Conservation (phyloP, 345 rosid species). For the Hirschfeldia incana region DNA sequence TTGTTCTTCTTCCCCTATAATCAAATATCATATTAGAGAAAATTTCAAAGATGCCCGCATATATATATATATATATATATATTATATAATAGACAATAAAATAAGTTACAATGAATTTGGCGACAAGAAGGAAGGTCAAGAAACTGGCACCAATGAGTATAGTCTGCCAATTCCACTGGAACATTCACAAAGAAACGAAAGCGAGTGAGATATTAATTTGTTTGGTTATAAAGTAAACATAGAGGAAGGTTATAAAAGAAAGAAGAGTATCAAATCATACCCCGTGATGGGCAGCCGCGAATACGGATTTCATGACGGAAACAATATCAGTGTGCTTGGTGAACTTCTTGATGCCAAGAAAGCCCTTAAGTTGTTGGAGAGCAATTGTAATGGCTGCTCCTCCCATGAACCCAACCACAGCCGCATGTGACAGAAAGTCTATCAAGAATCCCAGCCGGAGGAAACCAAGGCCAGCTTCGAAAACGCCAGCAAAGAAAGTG, state of each 20-base stretch:
- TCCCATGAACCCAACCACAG: slow-evolving; percentile 94
- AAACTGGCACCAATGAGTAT: slow-evolving; percentile 71
- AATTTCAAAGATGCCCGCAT: neutral
- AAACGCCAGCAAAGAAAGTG: slow-evolving; percentile 90
- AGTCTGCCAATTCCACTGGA: slow-evolving; percentile 98
- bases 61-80: no score
- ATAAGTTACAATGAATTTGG: slow-evolving; percentile 69
- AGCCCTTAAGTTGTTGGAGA: slow-evolving; percentile 92
- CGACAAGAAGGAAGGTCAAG: slow-evolving; percentile 62
- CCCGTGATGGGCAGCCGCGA: slow-evolving; percentile 27
- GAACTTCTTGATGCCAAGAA: slow-evolving; percentile 71
- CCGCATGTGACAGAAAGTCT: slow-evolving; percentile 94
- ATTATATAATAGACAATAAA: neutral
- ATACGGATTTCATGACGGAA: slow-evolving; percentile 43
- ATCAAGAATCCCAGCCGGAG: slow-evolving; percentile 88
- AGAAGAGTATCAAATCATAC: slow-evolving; percentile 17
- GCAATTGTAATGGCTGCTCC: slow-evolving; percentile 94
- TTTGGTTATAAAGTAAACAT: neutral
- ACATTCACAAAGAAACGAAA: neutral
- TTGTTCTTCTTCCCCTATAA: slow-evolving; percentile 78
- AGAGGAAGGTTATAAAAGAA: neutral
- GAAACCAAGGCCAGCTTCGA: slow-evolving; percentile 67
- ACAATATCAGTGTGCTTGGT: slow-evolving; percentile 74
- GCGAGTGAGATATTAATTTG: neutral
- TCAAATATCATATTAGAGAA: neutral